Conservation (phyloP, 208 protist genomes). For the Trypanosoma grayi region DNA sequence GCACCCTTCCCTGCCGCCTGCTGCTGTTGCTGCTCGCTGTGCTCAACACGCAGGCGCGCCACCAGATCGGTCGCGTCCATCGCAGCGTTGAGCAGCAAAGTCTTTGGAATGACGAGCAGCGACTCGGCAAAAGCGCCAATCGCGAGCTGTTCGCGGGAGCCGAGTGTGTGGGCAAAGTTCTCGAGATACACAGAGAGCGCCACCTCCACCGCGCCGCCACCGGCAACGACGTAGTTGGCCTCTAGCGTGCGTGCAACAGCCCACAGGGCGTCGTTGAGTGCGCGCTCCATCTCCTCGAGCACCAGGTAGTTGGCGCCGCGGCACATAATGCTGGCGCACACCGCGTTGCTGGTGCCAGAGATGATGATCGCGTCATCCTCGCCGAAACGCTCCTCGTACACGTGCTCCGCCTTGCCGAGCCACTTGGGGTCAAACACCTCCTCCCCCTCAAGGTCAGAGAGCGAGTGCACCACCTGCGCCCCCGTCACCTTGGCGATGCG, state of each 20-base stretch:
- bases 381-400: constrained; percentile 95
- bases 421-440: constrained; percentile 95
- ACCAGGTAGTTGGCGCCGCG: constrained; percentile 98
- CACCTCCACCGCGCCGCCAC: constrained; percentile 98
- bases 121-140: constrained; percentile 98
- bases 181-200: constrained; percentile 99
- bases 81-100: constrained; percentile 98
- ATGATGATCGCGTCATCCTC: constrained; percentile 98
- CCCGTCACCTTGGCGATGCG: constrained; percentile 98
- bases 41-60: constrained; percentile 96
- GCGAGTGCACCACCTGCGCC: constrained; percentile 91
- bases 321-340: constrained; percentile 97
- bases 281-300: constrained; percentile 98
- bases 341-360: constrained; percentile 72
- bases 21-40: constrained; percentile 89
- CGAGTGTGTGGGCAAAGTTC: constrained; percentile 95
- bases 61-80: constrained; percentile 98
- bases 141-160: constrained; percentile 98
- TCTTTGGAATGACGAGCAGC: constrained; percentile 99
- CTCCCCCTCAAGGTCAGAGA: constrained; percentile 97
- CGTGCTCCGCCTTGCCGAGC: constrained; percentile 95
- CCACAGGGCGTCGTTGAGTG: constrained; percentile 99
- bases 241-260: constrained; percentile 98
- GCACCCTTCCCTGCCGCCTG: constrained; percentile 47
- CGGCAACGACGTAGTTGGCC: constrained; percentile 96